Evolutionary conservation across 148 eudicot species (phyloP).

Genomic region (Dysphania ambrosioides): DNA sequence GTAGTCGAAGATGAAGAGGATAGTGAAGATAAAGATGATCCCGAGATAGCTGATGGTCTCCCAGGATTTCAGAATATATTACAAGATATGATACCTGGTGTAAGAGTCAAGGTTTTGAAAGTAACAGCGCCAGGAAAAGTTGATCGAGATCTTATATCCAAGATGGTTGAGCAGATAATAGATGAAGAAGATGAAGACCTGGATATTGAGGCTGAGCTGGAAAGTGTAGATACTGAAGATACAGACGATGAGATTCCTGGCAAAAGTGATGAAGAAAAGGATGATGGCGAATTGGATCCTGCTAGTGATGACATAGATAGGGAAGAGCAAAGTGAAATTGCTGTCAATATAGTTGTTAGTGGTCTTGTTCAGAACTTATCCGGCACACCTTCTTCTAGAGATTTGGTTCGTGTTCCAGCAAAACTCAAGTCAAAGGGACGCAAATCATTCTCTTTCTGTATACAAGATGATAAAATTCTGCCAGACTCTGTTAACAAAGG

Average conservation of each 20-base stretch:
- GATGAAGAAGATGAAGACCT: conserved; percentile 78
- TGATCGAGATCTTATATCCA: conserved; percentile 70
- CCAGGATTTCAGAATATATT: conserved; percentile 60
- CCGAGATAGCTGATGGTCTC: conserved; percentile 45
- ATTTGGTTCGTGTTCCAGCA: conserved; percentile 78
- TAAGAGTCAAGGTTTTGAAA: conserved; percentile 73
- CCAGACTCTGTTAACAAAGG: conserved; percentile 37
- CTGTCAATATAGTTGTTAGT: conserved; percentile 62
- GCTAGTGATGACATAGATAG: conserved; percentile 36
- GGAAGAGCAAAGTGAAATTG: conserved; percentile 56
- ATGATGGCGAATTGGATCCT: conserved; percentile 51
- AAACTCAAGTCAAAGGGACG: conserved; percentile 64
- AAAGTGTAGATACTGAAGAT: conserved; percentile 49
- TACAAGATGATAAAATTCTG: conserved; percentile 50
- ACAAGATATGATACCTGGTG: conserved; percentile 87
- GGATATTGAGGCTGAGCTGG: conserved; percentile 58
- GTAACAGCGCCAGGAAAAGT: conserved; percentile 66
- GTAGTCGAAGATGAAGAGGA: conserved; percentile 48
- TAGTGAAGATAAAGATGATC: conserved; percentile 71
- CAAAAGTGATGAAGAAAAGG: conserved; percentile 59
- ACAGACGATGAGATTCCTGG: conserved; percentile 46
- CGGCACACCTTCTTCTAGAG: conserved; percentile 32
- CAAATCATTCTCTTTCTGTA: conserved; percentile 59
- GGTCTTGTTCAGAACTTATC: conserved; percentile 48
- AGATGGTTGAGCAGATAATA: conserved; percentile 67